Base-by-base conservation (phyloP, 345 rosid genomes). In the Noccaea bulbosa region DNA sequence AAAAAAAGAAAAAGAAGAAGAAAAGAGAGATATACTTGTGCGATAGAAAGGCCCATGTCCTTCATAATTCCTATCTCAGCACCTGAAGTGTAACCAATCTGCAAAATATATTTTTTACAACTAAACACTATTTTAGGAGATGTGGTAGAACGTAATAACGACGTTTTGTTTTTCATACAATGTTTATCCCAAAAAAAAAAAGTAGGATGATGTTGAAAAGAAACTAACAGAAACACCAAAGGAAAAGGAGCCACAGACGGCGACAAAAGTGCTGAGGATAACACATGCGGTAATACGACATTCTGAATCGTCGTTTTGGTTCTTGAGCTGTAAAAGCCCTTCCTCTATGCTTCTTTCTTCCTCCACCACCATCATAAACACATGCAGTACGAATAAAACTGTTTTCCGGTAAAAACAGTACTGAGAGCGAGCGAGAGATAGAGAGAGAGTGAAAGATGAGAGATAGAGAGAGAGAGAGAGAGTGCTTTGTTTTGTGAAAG, bases 61-160 rank as follows among this genome's bases (percentile, higher is more conserved):
- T 81, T 61, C 68, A 55, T 77, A 54, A 89, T 89, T 30, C 75
- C 87, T 35, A 79, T 64, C 56, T 86, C 84, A 1, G 87, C 82
- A 0, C 90, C 86, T 32, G 88, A 83, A 35, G 90, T 81, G 63
- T 83, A 89, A 40, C 89, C 90, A 52, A 41, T 7, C 91, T 87
- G 71, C 43, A 47, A 61, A 47, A 59, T 7, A 38, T 1, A 68
- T 17, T 17, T 17, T 17, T 17, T 17, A 24, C 30, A 24, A 24
- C 1, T 24, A 24, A 24, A 24, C 30, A 3, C 30, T 24, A 3
- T 24, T 24, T 24, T 24, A 24, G 30, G 30, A 24, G 30, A 24
- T 24, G 0, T 17, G 20, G 20, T 24, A 24, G 30, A 24, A 24
- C 30, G 30, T 24, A 24, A 24, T 24, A 24, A 24, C 30, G 4